Percentiles rank a stretch among this genome's conserved stretches.
Evolutionary conservation across 352 stramenopile genomes (phyloP).

Genomic region (Aphanomyces stellatus): DNA sequence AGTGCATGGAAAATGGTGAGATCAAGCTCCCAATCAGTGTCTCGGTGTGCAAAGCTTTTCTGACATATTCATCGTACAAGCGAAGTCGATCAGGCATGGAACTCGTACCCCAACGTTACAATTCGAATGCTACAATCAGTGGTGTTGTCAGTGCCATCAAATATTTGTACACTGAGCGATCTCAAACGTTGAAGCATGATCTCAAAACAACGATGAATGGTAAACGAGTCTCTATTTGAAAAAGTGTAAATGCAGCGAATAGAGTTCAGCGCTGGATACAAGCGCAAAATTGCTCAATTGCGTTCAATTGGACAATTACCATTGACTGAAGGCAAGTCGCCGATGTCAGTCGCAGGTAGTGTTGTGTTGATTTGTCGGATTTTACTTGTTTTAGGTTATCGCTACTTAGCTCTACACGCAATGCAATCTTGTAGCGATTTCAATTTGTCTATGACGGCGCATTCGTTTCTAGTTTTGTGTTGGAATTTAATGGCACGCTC

Average conservation of each 20-base stretch:
- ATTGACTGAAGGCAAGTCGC: background rate
- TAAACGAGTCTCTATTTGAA: background rate
- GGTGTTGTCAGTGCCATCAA: background rate
- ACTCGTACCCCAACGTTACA: background rate
- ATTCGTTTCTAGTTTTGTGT: background rate
- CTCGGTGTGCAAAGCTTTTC: background rate
- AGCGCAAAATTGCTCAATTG: background rate
- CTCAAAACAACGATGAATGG: background rate
- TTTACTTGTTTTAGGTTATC: background rate
- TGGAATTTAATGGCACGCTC: conserved; percentile 2
- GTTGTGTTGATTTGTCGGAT: background rate
- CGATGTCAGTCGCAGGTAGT: conserved; percentile 1
- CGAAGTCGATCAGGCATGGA: background rate
- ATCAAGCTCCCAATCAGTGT: background rate
- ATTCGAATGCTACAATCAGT: background rate
- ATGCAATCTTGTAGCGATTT: background rate
- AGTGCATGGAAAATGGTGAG: background rate
- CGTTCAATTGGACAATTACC: background rate
- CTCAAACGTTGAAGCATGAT: background rate
- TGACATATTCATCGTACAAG: background rate
- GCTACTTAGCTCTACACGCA: background rate
- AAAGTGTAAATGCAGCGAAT: too few species aligned
- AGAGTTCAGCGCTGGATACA: background rate
- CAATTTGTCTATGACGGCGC: background rate
- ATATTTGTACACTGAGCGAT: background rate